A percentile compares a stretch with the other conserved stretches of the same genome.
These are phyloP conservation scores for Ophiocordyceps unilateralis DNA, from an alignment of 2,329 filamentous ascomycete species.

Conservation along the genomic window DNA sequence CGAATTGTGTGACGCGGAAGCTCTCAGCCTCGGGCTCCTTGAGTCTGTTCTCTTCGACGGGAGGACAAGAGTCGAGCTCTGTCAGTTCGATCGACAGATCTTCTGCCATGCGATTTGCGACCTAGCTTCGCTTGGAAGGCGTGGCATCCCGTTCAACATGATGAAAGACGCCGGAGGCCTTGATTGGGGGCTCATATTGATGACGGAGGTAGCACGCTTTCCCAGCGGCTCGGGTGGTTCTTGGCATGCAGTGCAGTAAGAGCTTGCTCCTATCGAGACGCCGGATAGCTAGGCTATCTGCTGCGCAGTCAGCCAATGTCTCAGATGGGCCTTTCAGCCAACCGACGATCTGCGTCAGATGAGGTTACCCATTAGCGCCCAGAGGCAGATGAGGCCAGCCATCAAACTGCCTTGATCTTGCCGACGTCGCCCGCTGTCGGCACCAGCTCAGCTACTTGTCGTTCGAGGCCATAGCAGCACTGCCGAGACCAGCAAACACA, in stretches of 20 bases:
- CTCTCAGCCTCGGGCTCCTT: not conserved
- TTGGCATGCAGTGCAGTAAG: too few relatives aligned
- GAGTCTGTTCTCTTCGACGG: not conserved
- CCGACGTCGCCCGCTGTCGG: too few relatives aligned
- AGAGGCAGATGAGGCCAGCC: not conserved
- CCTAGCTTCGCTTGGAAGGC: not conserved
- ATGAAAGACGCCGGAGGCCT: not conserved
- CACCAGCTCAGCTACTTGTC: too few relatives aligned
- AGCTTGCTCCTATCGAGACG: not conserved
- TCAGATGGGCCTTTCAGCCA: not conserved
- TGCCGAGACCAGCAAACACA: too few relatives aligned
- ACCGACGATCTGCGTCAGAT: not conserved
- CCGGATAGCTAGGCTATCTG: not conserved
- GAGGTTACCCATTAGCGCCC: not conserved
- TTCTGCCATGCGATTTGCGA: not conserved
- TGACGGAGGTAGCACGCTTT: too few relatives aligned
- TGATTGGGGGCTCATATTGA: too few relatives aligned
- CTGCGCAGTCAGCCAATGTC: not conserved
- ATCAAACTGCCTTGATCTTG: too few relatives aligned
- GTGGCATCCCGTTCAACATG: not conserved
- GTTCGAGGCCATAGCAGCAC: too few relatives aligned
- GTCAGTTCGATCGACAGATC: not conserved
- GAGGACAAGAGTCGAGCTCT: not conserved
- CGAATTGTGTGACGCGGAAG: not conserved
- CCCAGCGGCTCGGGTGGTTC: too few relatives aligned